phyloP scores from a whole-genome alignment of 768 basidiomycete species.

The Mycena floridula region DNA sequence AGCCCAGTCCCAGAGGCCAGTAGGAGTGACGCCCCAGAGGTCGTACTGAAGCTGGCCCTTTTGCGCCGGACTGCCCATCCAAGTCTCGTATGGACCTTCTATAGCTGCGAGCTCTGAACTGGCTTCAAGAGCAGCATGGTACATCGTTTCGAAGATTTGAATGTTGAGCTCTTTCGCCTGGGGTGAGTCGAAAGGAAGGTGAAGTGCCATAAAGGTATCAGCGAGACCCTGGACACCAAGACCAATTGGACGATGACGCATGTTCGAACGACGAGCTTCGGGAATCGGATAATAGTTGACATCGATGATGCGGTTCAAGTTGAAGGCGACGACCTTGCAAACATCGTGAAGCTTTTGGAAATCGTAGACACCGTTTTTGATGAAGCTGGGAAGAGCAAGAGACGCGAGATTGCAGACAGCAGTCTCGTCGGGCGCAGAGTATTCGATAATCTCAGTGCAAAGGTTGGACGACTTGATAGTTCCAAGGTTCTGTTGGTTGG shows the following conservation, averaged over 20 bases:
- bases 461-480: constrained; percentile 99
- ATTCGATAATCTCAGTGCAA: constrained; percentile 98
- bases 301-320: constrained; percentile 93
- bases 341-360: constrained; percentile 95
- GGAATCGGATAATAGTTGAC: constrained; percentile 93
- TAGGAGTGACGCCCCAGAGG: constrained; percentile 89
- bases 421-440: constrained; percentile 93
- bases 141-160: constrained; percentile 98
- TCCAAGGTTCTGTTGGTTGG: constrained; percentile 97
- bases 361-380: constrained; percentile 78
- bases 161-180: constrained; percentile 85
- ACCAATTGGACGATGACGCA: constrained; percentile 96
- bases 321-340: constrained; percentile 85
- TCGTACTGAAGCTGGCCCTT: constrained; percentile 90
- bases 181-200: constrained; percentile 90
- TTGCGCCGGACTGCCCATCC: constrained; percentile 84
- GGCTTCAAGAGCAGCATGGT: constrained; percentile 89
- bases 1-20: constrained; percentile 91
- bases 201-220: constrained; percentile 95
- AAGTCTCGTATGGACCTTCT: constrained; percentile 85
- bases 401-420: constrained; percentile 99
- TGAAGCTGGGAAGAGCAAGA: constrained; percentile 88
- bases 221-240: constrained; percentile 97
- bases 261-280: constrained; percentile 89
- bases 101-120: constrained; percentile 79